phyloP scores from a whole-genome alignment of 306 rosid species.

The Sindora glabra region DNA sequence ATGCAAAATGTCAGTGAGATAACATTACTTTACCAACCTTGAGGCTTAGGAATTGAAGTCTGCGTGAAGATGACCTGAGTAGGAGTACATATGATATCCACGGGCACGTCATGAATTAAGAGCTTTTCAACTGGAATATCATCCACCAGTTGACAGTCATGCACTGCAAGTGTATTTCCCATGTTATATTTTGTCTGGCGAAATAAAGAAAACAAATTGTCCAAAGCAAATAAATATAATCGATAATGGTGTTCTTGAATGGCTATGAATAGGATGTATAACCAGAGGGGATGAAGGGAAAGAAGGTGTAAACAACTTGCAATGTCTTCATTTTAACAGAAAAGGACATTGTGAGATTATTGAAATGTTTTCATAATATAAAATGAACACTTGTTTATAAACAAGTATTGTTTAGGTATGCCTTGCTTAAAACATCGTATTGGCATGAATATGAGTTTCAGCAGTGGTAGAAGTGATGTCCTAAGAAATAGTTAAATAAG shows the following conservation, averaged over 20 bases:
- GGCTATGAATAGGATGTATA: too few relatives aligned
- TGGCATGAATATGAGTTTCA: neutral
- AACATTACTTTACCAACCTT: conserved; percentile 49
- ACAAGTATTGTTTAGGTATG: neutral
- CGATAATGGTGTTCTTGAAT: too few relatives aligned
- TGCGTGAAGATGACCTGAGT: conserved; percentile 61
- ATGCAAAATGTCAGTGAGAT: neutral
- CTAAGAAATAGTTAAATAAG: too few relatives aligned
- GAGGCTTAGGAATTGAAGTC: conserved; percentile 72
- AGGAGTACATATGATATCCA: conserved; percentile 88
- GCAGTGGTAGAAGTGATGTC: too few relatives aligned
- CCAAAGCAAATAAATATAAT: too few relatives aligned
- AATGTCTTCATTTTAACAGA: too few relatives aligned
- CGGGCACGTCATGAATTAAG: conserved; percentile 79
- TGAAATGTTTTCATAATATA: neutral
- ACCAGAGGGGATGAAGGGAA: too few relatives aligned
- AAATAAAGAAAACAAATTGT: too few relatives aligned
- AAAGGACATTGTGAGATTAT: too few relatives aligned
- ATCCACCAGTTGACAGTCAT: conserved; percentile 81
- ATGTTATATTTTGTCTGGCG: conserved; percentile 4
- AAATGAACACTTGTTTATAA: neutral
- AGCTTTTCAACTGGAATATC: conserved; percentile 78
- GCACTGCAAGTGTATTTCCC: conserved; percentile 42
- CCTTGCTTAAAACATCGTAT: neutral
- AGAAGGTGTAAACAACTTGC: too few relatives aligned